Percentiles rank a stretch among this genome's conserved stretches.
Conservation (phyloP, 129 eudicot genomes). For the Centella asiatica region DNA sequence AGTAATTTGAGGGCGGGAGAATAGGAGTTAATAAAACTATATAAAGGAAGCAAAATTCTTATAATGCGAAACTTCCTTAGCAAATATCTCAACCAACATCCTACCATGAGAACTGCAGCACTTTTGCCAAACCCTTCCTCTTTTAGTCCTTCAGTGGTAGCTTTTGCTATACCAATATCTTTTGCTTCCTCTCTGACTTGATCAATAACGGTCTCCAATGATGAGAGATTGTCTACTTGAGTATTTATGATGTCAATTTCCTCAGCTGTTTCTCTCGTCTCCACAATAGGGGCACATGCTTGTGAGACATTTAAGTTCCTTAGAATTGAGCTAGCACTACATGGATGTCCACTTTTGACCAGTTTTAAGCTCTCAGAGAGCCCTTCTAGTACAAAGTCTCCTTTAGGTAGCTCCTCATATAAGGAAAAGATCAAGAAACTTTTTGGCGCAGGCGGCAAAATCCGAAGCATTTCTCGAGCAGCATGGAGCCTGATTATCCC, state of each 20-base stretch:
- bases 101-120: slow-evolving; percentile 62
- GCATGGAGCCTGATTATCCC: slow-evolving; percentile 93
- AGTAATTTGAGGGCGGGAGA: neutral
- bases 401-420: slow-evolving; percentile 73
- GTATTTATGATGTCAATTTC: slow-evolving; percentile 12
- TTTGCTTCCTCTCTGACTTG: slow-evolving; percentile 75
- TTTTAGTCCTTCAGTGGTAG: slow-evolving; percentile 53
- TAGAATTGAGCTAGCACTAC: slow-evolving; percentile 77
- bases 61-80: neutral
- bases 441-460: slow-evolving; percentile 69
- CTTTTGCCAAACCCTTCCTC: slow-evolving; percentile 84
- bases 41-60: neutral
- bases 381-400: slow-evolving; percentile 64
- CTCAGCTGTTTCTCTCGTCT: slow-evolving; percentile 14
- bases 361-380: slow-evolving; percentile 53
- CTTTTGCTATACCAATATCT: slow-evolving; percentile 55
- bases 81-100: neutral
- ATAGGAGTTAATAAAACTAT: neutral
- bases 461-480: slow-evolving; percentile 87
- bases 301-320: slow-evolving; percentile 51
- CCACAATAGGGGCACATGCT: slow-evolving; percentile 12
- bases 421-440: slow-evolving; percentile 64
- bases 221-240: slow-evolving; percentile 35
- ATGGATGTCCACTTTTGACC: slow-evolving; percentile 45
- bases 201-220: slow-evolving; percentile 48